Evolutionary conservation across 108 stramenopile species (phyloP).

Genomic region (Schizochytrium sp.): DNA sequence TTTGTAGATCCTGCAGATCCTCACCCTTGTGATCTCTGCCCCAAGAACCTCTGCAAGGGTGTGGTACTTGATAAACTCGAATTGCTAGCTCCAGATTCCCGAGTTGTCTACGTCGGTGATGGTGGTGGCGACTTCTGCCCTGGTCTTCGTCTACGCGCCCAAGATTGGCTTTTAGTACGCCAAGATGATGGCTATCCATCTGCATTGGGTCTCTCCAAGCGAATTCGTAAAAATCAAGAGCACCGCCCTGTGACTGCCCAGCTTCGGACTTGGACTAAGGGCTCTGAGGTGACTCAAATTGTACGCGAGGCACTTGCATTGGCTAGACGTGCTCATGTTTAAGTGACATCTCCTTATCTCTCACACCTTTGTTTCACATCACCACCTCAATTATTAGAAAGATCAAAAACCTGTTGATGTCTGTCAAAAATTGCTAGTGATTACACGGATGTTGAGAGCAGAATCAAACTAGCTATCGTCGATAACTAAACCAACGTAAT

Average conservation of each 20-base stretch:
- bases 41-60: constrained; percentile 62
- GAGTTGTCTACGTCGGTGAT: constrained; percentile 60
- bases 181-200: not conserved
- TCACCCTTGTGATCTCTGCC: constrained; percentile 42
- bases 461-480: too few relatives aligned
- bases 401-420: too few relatives aligned
- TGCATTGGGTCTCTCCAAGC: not conserved
- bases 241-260: not conserved
- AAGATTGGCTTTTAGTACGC: constrained; percentile 32
- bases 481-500: too few relatives aligned
- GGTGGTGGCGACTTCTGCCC: constrained; percentile 59
- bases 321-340: not conserved
- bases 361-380: too few relatives aligned
- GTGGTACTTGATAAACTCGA: constrained; percentile 3
- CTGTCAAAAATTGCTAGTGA: too few relatives aligned
- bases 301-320: constrained; percentile 18
- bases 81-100: too few relatives aligned
- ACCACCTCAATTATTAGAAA: too few relatives aligned
- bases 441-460: too few relatives aligned
- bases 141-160: not conserved
- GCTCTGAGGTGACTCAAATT: not conserved
- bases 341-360: not conserved
- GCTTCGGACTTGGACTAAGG: not conserved
- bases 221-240: constrained; percentile 5
- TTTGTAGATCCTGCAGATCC: not conserved